Conservation (phyloP, 1,284 basidiomycete genomes). For the Tylopilus orsonianus region DNA sequence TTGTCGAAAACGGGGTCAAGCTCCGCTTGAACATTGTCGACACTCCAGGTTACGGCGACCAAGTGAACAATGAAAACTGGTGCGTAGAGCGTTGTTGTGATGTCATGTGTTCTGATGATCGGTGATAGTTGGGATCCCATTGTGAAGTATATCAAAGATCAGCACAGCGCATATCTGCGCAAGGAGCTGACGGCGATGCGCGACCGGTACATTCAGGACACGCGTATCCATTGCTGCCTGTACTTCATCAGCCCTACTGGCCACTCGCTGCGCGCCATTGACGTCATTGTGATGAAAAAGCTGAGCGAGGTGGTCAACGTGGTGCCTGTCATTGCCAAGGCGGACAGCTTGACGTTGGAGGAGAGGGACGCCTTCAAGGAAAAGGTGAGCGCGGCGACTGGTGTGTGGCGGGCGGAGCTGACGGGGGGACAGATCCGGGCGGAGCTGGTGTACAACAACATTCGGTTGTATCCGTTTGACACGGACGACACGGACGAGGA, state of each 20-base stretch:
- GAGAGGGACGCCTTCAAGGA: constrained; percentile 93
- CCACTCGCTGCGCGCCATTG: constrained; percentile 89
- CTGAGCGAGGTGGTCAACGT: constrained; percentile 98
- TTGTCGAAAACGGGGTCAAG: constrained; percentile 94
- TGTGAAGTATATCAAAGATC: constrained; percentile 98
- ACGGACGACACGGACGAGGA: constrained; percentile 95
- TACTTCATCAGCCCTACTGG: constrained; percentile 99
- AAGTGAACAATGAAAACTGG: constrained; percentile 99
- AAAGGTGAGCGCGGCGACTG: constrained; percentile 51
- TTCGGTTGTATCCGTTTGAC: constrained; percentile 96
- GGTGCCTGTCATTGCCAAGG: constrained; percentile 97
- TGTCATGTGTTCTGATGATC: constrained; percentile 4
- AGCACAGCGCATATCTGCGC: constrained; percentile 97
- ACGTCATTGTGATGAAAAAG: constrained; percentile 99
- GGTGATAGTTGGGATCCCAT: constrained; percentile 91
- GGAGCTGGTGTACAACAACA: constrained; percentile 91
- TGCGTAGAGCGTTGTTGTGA: constrained; percentile 39
- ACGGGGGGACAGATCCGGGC: constrained; percentile 71
- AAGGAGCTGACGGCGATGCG: constrained; percentile 99
- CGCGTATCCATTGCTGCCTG: constrained; percentile 96
- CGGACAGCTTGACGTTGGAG: constrained; percentile 92
- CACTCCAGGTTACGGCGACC: constrained; percentile 98
- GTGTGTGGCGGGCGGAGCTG: constrained; percentile 1
- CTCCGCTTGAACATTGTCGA: constrained; percentile 98
- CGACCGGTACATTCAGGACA: constrained; percentile 97